Percentiles rank a stretch among this genome's conserved stretches.
Conservation (phyloP, 306 rosid species). For the Gynostemma pentaphyllum region DNA sequence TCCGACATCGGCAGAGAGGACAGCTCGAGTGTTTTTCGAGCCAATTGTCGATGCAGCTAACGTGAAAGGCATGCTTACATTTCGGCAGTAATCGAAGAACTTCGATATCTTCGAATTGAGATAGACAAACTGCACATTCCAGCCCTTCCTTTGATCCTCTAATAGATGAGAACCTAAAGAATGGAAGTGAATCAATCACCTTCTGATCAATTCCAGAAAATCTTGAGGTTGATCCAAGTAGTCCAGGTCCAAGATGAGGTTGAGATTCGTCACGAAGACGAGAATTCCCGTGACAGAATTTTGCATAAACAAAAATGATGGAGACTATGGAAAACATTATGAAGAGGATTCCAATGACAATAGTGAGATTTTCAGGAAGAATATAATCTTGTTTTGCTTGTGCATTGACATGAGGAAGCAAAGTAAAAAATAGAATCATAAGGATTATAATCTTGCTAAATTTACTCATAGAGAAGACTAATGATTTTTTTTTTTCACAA, state of each 20-base stretch:
- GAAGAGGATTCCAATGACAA: conserved; percentile 46
- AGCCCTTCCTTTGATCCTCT: conserved; percentile 77
- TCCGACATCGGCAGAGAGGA: conserved; percentile 64
- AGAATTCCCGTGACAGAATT: conserved; percentile 29
- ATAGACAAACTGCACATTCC: conserved; percentile 80
- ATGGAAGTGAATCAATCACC: conserved; percentile 81
- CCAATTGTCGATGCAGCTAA: conserved; percentile 77
- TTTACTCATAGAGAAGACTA: not conserved
- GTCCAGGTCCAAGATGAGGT: not conserved
- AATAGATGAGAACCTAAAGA: conserved; percentile 70
- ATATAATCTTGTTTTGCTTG: not conserved
- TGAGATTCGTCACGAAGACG: conserved; percentile 3
- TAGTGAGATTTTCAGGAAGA: conserved; percentile 27
- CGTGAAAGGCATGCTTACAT: conserved; percentile 86
- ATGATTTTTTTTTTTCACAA: not conserved
- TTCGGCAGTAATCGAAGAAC: conserved; percentile 69
- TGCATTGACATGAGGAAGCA: not conserved
- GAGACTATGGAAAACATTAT: conserved; percentile 42
- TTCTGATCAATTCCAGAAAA: conserved; percentile 80
- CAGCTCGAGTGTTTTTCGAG: conserved; percentile 82
- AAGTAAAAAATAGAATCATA: not conserved
- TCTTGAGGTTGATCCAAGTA: conserved; percentile 42
- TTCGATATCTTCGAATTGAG: conserved; percentile 72
- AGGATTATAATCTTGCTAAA: not conserved
- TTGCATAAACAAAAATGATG: conserved; percentile 43